Evolutionary conservation across 495 filamentous ascomycete species (phyloP).

Genomic region (Cenococcum geophilum): DNA sequence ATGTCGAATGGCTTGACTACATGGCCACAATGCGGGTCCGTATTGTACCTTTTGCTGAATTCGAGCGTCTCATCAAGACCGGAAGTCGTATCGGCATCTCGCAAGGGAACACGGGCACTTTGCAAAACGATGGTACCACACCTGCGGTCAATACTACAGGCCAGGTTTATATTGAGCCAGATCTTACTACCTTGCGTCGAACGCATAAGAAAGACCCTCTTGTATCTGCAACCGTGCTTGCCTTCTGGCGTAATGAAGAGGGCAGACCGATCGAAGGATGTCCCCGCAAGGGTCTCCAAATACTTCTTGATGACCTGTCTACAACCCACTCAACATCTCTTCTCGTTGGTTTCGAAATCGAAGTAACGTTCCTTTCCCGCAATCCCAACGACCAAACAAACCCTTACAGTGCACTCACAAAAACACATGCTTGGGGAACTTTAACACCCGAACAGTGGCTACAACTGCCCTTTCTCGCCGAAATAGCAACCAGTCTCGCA

Average conservation of each 20-base stretch:
- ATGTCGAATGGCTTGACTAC: constrained; percentile 76
- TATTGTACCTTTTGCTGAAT: constrained; percentile 62
- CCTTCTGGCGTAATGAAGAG: constrained; percentile 52
- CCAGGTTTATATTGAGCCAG: constrained; percentile 42
- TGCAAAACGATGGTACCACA: constrained; percentile 37
- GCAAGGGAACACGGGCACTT: constrained; percentile 35
- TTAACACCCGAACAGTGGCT: constrained; percentile 49
- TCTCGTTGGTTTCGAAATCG: constrained; percentile 74
- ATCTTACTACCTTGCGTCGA: constrained; percentile 31
- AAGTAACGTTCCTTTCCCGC: constrained; percentile 62
- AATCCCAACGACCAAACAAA: constrained; percentile 29
- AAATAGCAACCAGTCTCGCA: constrained; percentile 53
- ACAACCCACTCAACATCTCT: constrained; percentile 46
- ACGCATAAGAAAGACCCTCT: constrained; percentile 30
- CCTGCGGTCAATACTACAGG: constrained; percentile 51
- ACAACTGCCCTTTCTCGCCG: constrained; percentile 55
- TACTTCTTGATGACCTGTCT: constrained; percentile 27
- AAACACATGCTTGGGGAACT: constrained; percentile 60
- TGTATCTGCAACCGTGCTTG: constrained; percentile 36
- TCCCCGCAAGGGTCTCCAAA: constrained; percentile 42
- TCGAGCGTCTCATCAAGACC: constrained; percentile 51
- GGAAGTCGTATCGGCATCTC: constrained; percentile 37
- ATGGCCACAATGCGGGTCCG: constrained; percentile 63
- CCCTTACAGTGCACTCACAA: constrained; percentile 31
- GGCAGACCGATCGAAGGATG: constrained; percentile 50